Percentiles rank a stretch among this genome's conserved stretches.
phyloP scores from a whole-genome alignment of 73 alveolate species.

The Stentor coeruleus region DNA sequence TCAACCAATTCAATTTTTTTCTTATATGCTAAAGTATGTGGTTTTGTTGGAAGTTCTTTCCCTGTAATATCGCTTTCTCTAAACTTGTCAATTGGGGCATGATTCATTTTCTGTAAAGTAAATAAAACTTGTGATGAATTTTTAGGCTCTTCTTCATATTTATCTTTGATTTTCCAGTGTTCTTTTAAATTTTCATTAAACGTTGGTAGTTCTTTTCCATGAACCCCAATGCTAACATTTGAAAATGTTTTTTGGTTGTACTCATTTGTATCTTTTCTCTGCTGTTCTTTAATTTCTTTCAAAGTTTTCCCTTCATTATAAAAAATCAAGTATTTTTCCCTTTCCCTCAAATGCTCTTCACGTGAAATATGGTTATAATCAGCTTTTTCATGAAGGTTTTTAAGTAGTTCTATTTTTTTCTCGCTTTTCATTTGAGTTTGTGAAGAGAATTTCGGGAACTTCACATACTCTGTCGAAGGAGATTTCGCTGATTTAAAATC shows the following conservation, averaged over 20 bases:
- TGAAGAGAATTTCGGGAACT: background rate
- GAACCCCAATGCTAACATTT: conserved; percentile 21
- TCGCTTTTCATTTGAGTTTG: background rate
- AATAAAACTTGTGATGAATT: background rate
- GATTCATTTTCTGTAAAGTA: background rate
- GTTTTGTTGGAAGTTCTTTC: background rate
- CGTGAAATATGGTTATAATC: background rate
- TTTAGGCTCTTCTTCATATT: conserved; percentile 51
- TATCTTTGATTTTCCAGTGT: conserved; percentile 61
- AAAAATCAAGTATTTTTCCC: background rate
- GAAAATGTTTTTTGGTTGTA: conserved; percentile 21
- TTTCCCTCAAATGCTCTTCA: background rate
- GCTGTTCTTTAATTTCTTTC: background rate
- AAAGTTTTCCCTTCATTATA: conserved; percentile 1
- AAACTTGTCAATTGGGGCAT: background rate
- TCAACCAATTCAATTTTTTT: background rate
- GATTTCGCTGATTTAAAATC: background rate
- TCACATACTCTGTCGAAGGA: background rate
- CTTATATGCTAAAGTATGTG: background rate
- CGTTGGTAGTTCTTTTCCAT: conserved; percentile 37
- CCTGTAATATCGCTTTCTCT: background rate
- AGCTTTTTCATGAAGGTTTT: background rate
- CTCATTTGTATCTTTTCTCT: background rate
- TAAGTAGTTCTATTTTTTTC: background rate
- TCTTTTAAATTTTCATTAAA: conserved; percentile 40